Base-by-base conservation (phyloP, 2,329 filamentous ascomycete genomes). In the Penicillium sp. region DNA sequence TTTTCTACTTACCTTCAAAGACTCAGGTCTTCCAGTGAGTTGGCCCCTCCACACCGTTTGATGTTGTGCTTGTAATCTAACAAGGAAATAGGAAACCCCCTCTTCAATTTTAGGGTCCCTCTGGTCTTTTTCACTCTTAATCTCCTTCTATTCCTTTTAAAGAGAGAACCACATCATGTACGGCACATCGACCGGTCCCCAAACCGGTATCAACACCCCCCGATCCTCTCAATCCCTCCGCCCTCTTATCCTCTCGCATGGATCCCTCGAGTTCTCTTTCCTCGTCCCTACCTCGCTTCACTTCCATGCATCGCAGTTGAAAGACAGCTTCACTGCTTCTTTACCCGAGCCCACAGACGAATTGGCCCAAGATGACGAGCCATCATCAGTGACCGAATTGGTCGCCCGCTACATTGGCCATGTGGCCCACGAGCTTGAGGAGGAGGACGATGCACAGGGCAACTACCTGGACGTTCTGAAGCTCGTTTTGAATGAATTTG, bases 311-410 rank as follows among this genome's bases (percentile, higher is more conserved):
- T 89, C 92, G 60, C 91, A 96, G 80, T 83, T 97, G 72, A 95
- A 93, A 82, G 92, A 97, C 68, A 85, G 87, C 65, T 99, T 99
- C 79, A 84, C 87, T 64, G 84, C 90, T 47, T 91, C 87, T 63
- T 84, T 99, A 66, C 95, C 95, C 53, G 83, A 87, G 69, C 90
- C 94, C 57, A 99, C 95, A 73, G 94, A 99, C 74, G 94, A 99
- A 81, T 86, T 97, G 63, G 95, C 94, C 60, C 92, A 93, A 74
- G 95, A 99, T 81, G 94, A 99, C 69, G 95, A 99, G 81, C 94
- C 94, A n/a, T 97, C 94, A 38, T 99, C 95, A 25, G 87, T 92
- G 46, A 81, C 91, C 44, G 94, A 99, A 80, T 83, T 99, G 59
- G 91, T 99, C 33, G 92, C 91, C 60, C 87, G 93, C 74, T 99